A percentile compares a stretch with the other conserved stretches of the same genome.
Evolutionary conservation across 1,284 basidiomycete genomes (phyloP).

Genomic region (Hortiboletus rubellus): DNA sequence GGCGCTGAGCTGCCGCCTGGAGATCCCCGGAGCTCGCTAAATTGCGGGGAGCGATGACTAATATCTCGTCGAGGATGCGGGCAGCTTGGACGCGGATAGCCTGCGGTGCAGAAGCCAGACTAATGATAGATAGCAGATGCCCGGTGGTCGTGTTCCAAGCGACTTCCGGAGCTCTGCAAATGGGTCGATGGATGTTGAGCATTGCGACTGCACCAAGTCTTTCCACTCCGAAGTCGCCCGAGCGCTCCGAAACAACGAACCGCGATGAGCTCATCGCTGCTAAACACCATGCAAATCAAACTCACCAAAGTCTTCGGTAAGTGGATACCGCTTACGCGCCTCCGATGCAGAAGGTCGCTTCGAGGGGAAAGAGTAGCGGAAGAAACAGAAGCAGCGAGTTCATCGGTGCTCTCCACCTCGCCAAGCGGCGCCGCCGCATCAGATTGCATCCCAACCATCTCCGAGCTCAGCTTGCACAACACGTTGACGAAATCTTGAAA

Average conservation of each 20-base stretch:
- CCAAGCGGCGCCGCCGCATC: constrained; percentile 37
- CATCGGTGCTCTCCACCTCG: constrained; percentile 45
- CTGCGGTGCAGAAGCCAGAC: constrained; percentile 68
- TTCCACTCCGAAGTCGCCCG: constrained; percentile 84
- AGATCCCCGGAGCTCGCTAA: constrained; percentile 59
- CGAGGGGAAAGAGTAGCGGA: constrained; percentile 43
- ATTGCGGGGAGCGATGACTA: constrained; percentile 71
- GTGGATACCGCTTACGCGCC: constrained; percentile 84
- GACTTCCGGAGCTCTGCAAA: constrained; percentile 74
- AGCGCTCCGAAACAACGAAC: constrained; percentile 46
- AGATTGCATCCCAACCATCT: constrained; percentile 86
- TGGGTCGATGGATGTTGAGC: constrained; percentile 84
- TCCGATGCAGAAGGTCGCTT: constrained; percentile 52
- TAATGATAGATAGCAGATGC: constrained; percentile 77
- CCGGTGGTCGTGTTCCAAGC: constrained; percentile 83
- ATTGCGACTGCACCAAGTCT: constrained; percentile 80
- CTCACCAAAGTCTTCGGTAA: constrained; percentile 73
- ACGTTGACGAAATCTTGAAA: constrained; percentile 83
- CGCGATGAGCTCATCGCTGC: background rate
- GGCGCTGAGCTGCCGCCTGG: constrained; percentile 73
- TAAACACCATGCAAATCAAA: constrained; percentile 3
- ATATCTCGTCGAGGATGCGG: constrained; percentile 79
- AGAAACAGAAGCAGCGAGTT: constrained; percentile 34
- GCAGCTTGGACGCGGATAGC: constrained; percentile 86
- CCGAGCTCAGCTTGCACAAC: constrained; percentile 80